Evolutionary conservation across 441 rosid genomes (phyloP).

Genomic region (Capsella rubella): DNA sequence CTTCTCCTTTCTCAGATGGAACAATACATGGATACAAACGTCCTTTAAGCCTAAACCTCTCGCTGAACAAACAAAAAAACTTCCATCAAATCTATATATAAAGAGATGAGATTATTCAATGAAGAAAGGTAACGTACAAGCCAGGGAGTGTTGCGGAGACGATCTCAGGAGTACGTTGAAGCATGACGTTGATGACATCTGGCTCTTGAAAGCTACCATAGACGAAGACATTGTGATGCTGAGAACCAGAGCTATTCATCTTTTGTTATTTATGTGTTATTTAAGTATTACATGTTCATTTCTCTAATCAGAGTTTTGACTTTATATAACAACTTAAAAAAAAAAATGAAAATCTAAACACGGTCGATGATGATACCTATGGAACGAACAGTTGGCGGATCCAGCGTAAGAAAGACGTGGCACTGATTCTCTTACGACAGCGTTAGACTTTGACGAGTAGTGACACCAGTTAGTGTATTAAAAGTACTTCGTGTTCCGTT

Average conservation of each 20-base stretch:
- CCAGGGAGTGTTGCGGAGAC: slow-evolving; percentile 70
- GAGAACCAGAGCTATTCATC: slow-evolving; percentile 24
- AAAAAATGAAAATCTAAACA: neutral
- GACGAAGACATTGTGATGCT: slow-evolving; percentile 70
- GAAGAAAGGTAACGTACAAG: slow-evolving; percentile 52
- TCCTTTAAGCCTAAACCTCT: slow-evolving; percentile 79
- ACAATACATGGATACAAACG: slow-evolving; percentile 93
- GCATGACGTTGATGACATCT: slow-evolving; percentile 64
- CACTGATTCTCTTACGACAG: neutral
- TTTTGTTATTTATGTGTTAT: neutral
- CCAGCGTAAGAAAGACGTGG: slow-evolving; percentile 6
- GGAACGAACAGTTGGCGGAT: neutral
- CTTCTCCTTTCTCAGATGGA: slow-evolving; percentile 58
- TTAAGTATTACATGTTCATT: neutral
- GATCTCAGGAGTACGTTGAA: slow-evolving; percentile 65
- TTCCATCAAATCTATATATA: neutral
- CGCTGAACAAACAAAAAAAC: slow-evolving; percentile 50
- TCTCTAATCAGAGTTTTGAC: neutral
- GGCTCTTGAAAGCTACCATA: slow-evolving; percentile 84
- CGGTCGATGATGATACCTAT: neutral
- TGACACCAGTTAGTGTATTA: neutral
- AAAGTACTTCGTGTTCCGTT: neutral
- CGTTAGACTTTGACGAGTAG: neutral
- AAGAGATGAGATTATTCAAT: neutral
- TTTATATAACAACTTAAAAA: slow-evolving; percentile 29